Percentiles rank a stretch among this genome's conserved stretches.
Conservation (phyloP, 1,284 basidiomycete species). For the Inonotus hispidus region DNA sequence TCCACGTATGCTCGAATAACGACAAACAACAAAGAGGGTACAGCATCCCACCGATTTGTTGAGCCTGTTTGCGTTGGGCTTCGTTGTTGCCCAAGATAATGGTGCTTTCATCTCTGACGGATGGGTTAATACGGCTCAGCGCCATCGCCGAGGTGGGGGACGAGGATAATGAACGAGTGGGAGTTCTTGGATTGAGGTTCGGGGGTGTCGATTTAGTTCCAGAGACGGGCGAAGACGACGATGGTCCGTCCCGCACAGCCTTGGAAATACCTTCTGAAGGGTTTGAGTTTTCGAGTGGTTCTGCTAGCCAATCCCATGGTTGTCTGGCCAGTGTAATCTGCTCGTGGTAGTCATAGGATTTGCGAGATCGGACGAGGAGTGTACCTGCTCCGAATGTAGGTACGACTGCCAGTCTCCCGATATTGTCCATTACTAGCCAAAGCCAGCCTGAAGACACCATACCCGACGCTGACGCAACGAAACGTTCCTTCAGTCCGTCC, state of each 20-base stretch:
- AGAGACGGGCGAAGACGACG: constrained; percentile 30
- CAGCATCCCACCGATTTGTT: neutral
- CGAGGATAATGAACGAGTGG: constrained; percentile 25
- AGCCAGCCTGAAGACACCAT: constrained; percentile 83
- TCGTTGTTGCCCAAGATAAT: neutral
- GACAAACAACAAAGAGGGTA: constrained; percentile 83
- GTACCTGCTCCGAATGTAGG: constrained; percentile 91
- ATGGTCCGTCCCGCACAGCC: constrained; percentile 1
- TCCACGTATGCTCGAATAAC: constrained; percentile 89
- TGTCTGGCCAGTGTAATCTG: constrained; percentile 1
- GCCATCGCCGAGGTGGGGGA: constrained; percentile 3
- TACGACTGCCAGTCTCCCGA: constrained; percentile 62
- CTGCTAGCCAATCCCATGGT: neutral
- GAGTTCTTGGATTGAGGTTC: constrained; percentile 26
- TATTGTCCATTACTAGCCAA: constrained; percentile 76
- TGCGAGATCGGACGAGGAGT: constrained; percentile 67
- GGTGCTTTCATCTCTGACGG: neutral
- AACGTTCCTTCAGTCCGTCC: constrained; percentile 66
- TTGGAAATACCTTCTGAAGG: neutral
- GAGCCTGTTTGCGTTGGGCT: neutral
- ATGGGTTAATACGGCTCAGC: neutral
- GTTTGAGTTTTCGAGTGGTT: neutral
- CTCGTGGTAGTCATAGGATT: constrained; percentile 4
- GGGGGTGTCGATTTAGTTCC: constrained; percentile 25
- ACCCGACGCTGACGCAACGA: constrained; percentile 73